phyloP scores from a whole-genome alignment of 176 grass and related monocot genomes.

The Eleusine coracana region DNA sequence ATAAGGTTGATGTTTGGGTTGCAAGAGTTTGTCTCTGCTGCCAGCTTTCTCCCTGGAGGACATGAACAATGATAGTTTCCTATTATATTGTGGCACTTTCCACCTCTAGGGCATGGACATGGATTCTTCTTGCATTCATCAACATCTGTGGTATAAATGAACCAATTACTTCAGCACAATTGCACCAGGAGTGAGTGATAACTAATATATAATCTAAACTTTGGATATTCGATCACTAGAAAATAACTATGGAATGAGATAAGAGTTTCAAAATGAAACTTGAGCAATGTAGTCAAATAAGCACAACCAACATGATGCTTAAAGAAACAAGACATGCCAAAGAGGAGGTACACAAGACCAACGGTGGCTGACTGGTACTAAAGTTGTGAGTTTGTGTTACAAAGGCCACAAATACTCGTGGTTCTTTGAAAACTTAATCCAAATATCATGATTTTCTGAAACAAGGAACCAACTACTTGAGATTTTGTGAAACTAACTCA shows the following conservation, averaged over 20 bases:
- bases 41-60: constrained; percentile 35
- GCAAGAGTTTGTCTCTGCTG: constrained; percentile 25
- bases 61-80: constrained; percentile 22
- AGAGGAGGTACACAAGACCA: no score
- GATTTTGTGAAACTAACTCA: no score
- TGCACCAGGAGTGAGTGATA: neutral
- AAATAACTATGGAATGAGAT: neutral
- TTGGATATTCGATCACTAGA: neutral
- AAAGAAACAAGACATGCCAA: neutral
- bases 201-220: neutral
- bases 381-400: no score
- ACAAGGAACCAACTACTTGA: no score
- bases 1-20: constrained; percentile 35
- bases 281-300: neutral
- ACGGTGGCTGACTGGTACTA: no score
- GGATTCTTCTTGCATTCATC: constrained; percentile 21
- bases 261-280: neutral
- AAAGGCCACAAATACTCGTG: no score
- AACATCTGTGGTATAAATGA: constrained; percentile 10
- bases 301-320: neutral
- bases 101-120: constrained; percentile 23
- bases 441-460: no score
- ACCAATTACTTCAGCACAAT: neutral
- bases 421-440: no score
- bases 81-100: constrained; percentile 14